Conservation (phyloP, 495 filamentous ascomycete species). For the Podospora tetraspora region DNA sequence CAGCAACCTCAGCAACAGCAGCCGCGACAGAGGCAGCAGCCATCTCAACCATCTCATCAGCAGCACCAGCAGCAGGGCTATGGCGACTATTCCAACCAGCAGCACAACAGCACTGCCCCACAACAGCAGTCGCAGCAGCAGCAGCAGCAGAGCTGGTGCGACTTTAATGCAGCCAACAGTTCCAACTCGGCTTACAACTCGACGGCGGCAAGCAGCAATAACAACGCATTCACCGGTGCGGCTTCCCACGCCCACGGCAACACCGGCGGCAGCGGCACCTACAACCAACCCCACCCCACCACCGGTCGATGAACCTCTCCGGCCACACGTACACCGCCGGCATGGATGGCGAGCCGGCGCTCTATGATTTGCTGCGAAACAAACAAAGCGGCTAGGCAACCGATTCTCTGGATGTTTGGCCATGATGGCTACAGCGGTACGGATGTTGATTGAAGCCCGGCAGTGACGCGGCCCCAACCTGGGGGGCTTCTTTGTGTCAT, state of each 20-base stretch:
- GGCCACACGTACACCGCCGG: conserved; percentile 29
- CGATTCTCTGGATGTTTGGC: not conserved
- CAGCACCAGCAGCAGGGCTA: conserved; percentile 18
- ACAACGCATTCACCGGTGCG: conserved; percentile 10
- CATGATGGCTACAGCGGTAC: not conserved
- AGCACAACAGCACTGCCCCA: conserved; percentile 8
- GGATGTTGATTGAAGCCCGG: not conserved
- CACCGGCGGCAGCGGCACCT: not conserved
- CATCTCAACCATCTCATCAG: conserved; percentile 15
- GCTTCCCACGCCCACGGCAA: conserved; percentile 13
- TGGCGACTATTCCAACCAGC: conserved; percentile 17
- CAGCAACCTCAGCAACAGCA: conserved; percentile 21
- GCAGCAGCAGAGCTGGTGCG: conserved; percentile 20
- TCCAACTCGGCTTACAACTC: conserved; percentile 19
- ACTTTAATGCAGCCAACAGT: conserved; percentile 12
- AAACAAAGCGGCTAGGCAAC: not conserved
- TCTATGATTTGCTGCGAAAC: conserved; percentile 24
- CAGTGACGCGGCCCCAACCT: not conserved
- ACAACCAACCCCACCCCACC: conserved; percentile 17
- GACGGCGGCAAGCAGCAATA: conserved; percentile 11
- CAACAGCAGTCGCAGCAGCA: conserved; percentile 8
- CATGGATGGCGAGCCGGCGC: conserved; percentile 24
- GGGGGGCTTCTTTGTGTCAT: not conserved
- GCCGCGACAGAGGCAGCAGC: conserved; percentile 17
- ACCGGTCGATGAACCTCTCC: conserved; percentile 30